A percentile compares a stretch with the other conserved stretches of the same genome.
These are phyloP conservation scores for Colletotrichum somersetense DNA, from an alignment of 2,329 filamentous ascomycete species.

Conservation along the genomic window DNA sequence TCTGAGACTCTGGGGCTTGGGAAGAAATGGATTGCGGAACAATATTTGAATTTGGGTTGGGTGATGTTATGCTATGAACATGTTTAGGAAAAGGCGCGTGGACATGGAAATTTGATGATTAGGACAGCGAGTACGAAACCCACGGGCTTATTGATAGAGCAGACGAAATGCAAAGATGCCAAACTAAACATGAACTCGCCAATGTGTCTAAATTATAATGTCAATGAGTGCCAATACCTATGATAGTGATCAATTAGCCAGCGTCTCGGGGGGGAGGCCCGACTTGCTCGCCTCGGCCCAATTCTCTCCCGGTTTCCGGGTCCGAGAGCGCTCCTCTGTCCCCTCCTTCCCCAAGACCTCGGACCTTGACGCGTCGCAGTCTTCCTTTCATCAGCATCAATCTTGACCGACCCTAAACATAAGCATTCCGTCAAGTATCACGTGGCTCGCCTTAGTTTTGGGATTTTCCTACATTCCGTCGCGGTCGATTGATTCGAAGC, in stretches of 20 bases:
- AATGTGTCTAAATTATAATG: too few species aligned
- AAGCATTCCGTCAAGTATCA: too few species aligned
- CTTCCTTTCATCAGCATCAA: background rate
- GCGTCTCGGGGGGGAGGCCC: background rate
- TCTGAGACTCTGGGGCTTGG: background rate
- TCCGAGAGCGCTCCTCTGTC: background rate
- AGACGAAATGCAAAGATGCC: background rate
- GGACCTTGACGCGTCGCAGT: background rate
- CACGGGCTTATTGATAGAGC: too few species aligned
- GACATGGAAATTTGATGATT: background rate
- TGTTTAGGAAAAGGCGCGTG: background rate
- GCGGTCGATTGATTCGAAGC: background rate
- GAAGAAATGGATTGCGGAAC: background rate
- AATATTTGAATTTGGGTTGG: background rate
- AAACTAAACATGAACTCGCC: too few species aligned
- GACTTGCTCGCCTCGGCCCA: constrained; percentile 30
- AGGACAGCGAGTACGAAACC: background rate
- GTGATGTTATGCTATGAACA: too few species aligned
- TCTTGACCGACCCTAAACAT: background rate
- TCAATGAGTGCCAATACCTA: background rate
- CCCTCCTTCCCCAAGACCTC: background rate
- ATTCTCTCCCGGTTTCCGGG: constrained; percentile 18
- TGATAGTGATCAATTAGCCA: too few species aligned
- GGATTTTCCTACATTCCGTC: too few species aligned
- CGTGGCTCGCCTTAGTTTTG: background rate